Evolutionary conservation across 2,329 filamentous ascomycete species (phyloP), one percentile per base, ranked within the genome.

Genomic region (Penicillium sp.): DNA sequence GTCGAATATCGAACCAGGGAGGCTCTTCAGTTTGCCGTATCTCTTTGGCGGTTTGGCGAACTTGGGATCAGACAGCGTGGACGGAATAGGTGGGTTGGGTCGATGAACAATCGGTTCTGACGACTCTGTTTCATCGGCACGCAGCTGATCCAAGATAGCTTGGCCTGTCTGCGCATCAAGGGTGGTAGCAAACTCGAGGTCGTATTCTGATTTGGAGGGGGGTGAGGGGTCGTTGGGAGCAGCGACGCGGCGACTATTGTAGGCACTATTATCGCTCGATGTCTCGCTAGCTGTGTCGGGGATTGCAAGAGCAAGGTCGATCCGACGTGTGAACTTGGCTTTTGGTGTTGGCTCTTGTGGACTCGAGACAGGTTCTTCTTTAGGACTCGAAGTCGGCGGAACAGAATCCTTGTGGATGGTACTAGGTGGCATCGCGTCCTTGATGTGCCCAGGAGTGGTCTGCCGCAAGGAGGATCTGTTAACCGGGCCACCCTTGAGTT

Each of bases 11-110:
- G 92, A 96, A 14, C 84, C 85, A 0, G 81, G 66, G 0, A 86
- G 81, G 0, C 87, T 87, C 14, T 84, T 82, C 14, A 96, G 76
- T 53, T 84, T 83, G 8, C 89, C 91, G 2, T 91, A 79, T 3
- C 76, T 61, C 60, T 70, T 71, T 22, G 69, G 69, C 20, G 76
- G 69, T 56, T 74, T 73, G 40, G 67, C 54, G 18, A 74, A 74
- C 11, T 64, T 60, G 39, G 50, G 37, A n/a, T 16, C 48, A 24
- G 50, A 42, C 35, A 60, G 18, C 3, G 29, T 37, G 8, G 50
- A 29, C 2, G 58, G 46, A 37, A 54, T 47, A 2, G 55, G 38
- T n/a, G 50, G 10, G 11, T 63, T 58, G 6, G 63, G 64, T 35
- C 44, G 56, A 32, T 63, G 64, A 22, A 66, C 58, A 32, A 66